Base-by-base conservation (phyloP, 345 rosid species). In the Salix suchowensis region DNA sequence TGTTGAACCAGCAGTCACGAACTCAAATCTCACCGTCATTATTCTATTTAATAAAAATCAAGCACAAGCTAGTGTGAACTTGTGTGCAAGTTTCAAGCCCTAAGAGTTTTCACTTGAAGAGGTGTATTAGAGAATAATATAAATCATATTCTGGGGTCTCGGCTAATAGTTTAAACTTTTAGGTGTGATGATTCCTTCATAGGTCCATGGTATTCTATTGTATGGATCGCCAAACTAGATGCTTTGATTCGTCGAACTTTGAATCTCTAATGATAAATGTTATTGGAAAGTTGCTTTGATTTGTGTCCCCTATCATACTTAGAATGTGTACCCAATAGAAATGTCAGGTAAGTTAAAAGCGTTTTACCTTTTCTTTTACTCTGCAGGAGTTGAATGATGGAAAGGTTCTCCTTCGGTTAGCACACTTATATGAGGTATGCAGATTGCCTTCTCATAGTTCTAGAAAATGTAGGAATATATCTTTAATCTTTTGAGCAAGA, bases 401-500 rank as follows among this genome's bases (percentile, higher is more conserved):
- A 64, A 84, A 82, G 76, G 90, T 90, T 67, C 92, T 95, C 66
- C 68, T 95, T 65, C 89, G 98, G 75, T 84, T 95, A 86, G 97
- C 98, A 71, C 97, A 93, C 85, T 80, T 93, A 70, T 95, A 85
- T 30, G 97, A 93, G 94, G 98, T 94, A 65, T 52, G 76, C 24
- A 39, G 36, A 54, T 68, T 46, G 74, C 77, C 37, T 23, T 79
- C 24, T 70, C 81, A 68, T 72, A 48, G 74, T 21, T 71, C 15
- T 44, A 34, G 58, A 39, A 70, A 12, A 70, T 50, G 62, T 0
- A 50, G 42, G 36, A 71, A 42, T 26, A 14, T 54, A 69, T 19
- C 15, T 44, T 23, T 46, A 44, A 69, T 42, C 44, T 69, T 32
- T 9, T 55, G 26, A 12, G 50, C 46, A 19, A 23, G 12, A 3